A percentile compares a stretch with the other conserved stretches of the same genome.
These are phyloP conservation scores for Fusarium sp. DNA, from an alignment of 2,329 filamentous ascomycete species.

Conservation along the genomic window DNA sequence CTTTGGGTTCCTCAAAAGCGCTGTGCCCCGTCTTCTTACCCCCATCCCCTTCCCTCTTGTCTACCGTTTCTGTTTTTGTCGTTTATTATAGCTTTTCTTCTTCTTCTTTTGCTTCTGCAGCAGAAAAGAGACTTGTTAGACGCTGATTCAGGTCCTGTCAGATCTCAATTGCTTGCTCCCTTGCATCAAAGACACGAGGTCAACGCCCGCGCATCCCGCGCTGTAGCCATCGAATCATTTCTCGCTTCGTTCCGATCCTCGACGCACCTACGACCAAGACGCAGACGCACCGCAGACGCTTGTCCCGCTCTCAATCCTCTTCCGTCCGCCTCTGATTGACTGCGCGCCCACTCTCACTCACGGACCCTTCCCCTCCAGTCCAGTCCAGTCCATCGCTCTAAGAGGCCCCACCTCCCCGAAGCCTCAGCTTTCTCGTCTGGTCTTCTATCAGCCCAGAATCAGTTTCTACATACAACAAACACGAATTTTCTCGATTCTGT, in stretches of 20 bases:
- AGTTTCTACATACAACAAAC: constrained; percentile 14
- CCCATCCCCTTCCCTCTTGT: constrained; percentile 36
- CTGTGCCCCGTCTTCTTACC: constrained; percentile 35
- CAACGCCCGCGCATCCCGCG: constrained; percentile 27
- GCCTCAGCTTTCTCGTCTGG: constrained; percentile 31
- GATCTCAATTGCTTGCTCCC: constrained; percentile 27
- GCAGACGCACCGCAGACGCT: constrained; percentile 35
- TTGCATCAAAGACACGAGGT: constrained; percentile 33
- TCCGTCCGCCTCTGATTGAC: constrained; percentile 8
- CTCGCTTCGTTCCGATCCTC: constrained; percentile 37
- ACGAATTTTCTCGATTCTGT: constrained; percentile 1
- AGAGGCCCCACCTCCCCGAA: constrained; percentile 37
- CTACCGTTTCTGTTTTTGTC: constrained; percentile 20
- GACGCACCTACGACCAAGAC: constrained; percentile 19
- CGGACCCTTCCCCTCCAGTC: constrained; percentile 38
- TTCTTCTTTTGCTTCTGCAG: constrained; percentile 14
- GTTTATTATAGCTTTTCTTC: constrained; percentile 5
- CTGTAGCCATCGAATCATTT: constrained; percentile 32
- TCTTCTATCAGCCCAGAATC: constrained; percentile 37
- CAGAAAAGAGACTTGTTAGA: constrained; percentile 12
- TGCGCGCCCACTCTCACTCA: constrained; percentile 11
- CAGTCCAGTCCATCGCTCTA: constrained; percentile 10
- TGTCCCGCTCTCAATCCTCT: constrained; percentile 33
- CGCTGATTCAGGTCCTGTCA: constrained; percentile 12
- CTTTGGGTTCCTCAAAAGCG: constrained; percentile 39